Base-by-base conservation (phyloP, 768 basidiomycete genomes). In the Collybia nuda region DNA sequence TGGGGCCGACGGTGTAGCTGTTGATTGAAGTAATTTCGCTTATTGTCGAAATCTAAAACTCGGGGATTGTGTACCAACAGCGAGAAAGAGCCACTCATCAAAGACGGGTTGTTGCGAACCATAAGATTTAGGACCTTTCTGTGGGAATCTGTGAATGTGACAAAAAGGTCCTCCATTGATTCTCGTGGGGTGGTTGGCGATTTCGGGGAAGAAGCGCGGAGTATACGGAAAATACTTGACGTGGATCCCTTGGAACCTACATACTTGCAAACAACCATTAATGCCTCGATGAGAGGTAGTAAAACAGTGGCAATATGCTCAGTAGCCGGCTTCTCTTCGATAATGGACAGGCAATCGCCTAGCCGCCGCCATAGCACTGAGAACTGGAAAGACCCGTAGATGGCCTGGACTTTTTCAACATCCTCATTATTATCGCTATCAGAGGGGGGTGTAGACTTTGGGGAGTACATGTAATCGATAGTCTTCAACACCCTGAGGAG, bases 201-300 rank as follows among this genome's bases (percentile, higher is more conserved):
- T 57, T 73, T 72, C 8, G 89, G 89, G 9, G 83, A 72, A 8
- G 88, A 80, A 2, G 80, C 81, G 37, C 86, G 80, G 2, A 88
- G 54, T 12, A 77, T 65, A 46, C 85, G 84, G 12, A 74, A 68
- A 28, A 78, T 56, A 23, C 62, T 67, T 14, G 72, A 71, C 0
- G 70, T 56, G n/a, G 74, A 60, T 2, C 77, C 69, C 57, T 86
- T 86, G 6, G 87, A 74, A 6, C 88, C 89, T 23, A 90, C 90
- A 65, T 95, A 92, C 68, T 97, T 97, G 81, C 93, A 97, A 35
- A 99, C 93, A 1, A 99, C 94, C 96, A 99, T 98, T 53, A 99
- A 73, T 1, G 95, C 83, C 67, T 99, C 97, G 52, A 99, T 97
- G 41, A 98, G 76, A 9, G 97, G 97, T 26, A 99, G 74, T 2